Conservation (phyloP, 148 eudicot species). For the Chenopodium suecicum region DNA sequence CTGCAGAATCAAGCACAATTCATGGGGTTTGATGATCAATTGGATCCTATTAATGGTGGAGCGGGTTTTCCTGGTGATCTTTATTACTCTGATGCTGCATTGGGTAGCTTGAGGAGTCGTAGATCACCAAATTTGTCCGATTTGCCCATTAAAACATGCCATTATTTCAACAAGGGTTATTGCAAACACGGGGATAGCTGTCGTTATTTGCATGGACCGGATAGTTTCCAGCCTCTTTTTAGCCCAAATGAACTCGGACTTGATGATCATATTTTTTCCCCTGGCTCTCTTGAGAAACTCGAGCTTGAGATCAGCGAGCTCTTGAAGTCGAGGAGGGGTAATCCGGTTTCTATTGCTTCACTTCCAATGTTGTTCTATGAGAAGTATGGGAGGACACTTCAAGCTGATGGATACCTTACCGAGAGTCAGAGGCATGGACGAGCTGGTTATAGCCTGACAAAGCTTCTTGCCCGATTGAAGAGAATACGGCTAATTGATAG, state of each 20-base stretch:
- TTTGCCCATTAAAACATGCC: conserved; percentile 67
- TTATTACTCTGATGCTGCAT: conserved; percentile 42
- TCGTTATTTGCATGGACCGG: conserved; percentile 63
- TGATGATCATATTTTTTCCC: conserved; percentile 47
- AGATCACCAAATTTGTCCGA: conserved; percentile 45
- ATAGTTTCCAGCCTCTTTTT: conserved; percentile 32
- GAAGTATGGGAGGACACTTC: conserved; percentile 49
- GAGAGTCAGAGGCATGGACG: conserved; percentile 74
- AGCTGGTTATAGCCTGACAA: conserved; percentile 67
- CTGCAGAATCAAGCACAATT: conserved; percentile 35
- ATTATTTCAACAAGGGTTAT: conserved; percentile 68
- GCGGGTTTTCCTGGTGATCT: conserved; percentile 30
- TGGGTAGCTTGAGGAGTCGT: conserved; percentile 30
- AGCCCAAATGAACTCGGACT: conserved; percentile 38
- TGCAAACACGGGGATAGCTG: conserved; percentile 85
- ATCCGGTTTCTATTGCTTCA: conserved; percentile 53
- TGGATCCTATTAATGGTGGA: conserved; percentile 34
- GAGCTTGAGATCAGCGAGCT: conserved; percentile 55
- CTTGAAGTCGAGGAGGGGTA: conserved; percentile 44
- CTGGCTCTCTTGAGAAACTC: conserved; percentile 44
- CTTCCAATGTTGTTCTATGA: conserved; percentile 54
- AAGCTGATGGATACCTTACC: conserved; percentile 65
- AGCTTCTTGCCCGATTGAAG: conserved; percentile 55
- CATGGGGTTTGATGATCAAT: conserved; percentile 40
- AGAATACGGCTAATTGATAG: conserved; percentile 50